Evolutionary conservation across 805 yeast genomes (phyloP).

Genomic region (Teunomyces barrocoloradensis): DNA sequence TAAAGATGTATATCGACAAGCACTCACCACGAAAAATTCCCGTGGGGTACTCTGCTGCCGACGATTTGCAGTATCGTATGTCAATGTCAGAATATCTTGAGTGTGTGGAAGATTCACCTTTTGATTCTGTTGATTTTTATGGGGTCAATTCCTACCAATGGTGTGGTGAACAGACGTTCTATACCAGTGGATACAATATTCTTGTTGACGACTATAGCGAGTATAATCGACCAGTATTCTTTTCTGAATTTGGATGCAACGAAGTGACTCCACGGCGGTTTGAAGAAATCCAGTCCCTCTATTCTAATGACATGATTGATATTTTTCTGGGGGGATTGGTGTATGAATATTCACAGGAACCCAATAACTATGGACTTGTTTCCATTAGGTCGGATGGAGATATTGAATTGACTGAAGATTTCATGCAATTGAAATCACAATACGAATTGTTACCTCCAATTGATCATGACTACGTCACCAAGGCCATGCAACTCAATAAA

Average conservation of each 20-base stretch:
- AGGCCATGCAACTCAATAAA: constrained; percentile 24
- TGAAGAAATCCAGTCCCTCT: constrained; percentile 71
- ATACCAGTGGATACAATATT: constrained; percentile 65
- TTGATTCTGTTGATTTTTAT: constrained; percentile 70
- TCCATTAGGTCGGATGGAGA: constrained; percentile 43
- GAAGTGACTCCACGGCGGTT: constrained; percentile 74
- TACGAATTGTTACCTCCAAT: constrained; percentile 35
- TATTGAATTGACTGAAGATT: constrained; percentile 44
- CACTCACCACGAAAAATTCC: constrained; percentile 71
- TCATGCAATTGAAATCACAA: constrained; percentile 41
- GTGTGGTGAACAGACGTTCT: constrained; percentile 84
- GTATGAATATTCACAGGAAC: constrained; percentile 77
- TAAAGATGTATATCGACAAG: constrained; percentile 63
- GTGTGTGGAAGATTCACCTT: constrained; percentile 55
- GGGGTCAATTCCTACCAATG: constrained; percentile 83
- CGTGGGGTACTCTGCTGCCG: constrained; percentile 96
- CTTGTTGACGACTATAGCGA: constrained; percentile 68
- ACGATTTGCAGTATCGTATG: constrained; percentile 73
- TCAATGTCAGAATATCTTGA: constrained; percentile 78
- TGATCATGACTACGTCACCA: constrained; percentile 18
- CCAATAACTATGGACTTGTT: constrained; percentile 77
- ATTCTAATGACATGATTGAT: constrained; percentile 67
- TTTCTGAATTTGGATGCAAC: constrained; percentile 92
- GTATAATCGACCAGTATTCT: constrained; percentile 74
- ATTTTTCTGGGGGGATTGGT: constrained; percentile 85